Evolutionary conservation across 164 flowering plant species (phyloP), one percentile per base, ranked within the genome.

Genomic region (Aristolochia californica): DNA sequence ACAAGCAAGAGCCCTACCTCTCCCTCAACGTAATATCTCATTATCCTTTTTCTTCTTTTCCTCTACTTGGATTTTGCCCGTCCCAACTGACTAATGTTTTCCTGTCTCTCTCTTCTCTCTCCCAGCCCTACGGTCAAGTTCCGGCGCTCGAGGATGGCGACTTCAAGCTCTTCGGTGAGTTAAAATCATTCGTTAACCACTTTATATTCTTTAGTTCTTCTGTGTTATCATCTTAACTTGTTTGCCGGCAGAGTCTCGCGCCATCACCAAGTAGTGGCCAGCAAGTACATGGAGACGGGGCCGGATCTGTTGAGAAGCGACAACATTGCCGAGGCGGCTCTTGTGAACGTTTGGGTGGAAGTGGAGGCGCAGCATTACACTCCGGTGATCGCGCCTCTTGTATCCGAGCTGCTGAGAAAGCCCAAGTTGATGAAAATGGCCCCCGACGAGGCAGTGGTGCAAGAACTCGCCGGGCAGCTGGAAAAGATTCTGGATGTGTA

Each of bases 101-200:
- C 2, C n/a, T 16, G 13, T 45, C 53, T 57, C 52, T 8, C 54
- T 44, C 26, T 50, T 58, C 25, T 44, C 45, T 24, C 25, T 54
- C 16, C 59, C 65, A 14, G 50, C 50, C 50, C 1, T 34, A 5
- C 10, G 40, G 40, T 12, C 40, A 34, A 34, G 10, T 34, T 34
- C 40, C 40, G 10, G 66, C 55, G 20, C 52, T 21, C 13, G 77
- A 80, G 63, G 80, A 81, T 43, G 89, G 80, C 56, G 85, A 81
- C 60, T 22, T 81, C 58, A 75, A 70, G 61, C 74, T 81, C 27
- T 81, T 83, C 28, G 89, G 89, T 78, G 72, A 62, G 45, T 48
- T 48, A 13, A 15, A 10, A 14, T 48, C n/a, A 9, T 48, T 11
- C 45, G 16, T 16, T 13, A 0, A 0, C 52, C 18, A 13, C 22